Conservation (phyloP, 306 rosid genomes). For the Albizia julibrissin region DNA sequence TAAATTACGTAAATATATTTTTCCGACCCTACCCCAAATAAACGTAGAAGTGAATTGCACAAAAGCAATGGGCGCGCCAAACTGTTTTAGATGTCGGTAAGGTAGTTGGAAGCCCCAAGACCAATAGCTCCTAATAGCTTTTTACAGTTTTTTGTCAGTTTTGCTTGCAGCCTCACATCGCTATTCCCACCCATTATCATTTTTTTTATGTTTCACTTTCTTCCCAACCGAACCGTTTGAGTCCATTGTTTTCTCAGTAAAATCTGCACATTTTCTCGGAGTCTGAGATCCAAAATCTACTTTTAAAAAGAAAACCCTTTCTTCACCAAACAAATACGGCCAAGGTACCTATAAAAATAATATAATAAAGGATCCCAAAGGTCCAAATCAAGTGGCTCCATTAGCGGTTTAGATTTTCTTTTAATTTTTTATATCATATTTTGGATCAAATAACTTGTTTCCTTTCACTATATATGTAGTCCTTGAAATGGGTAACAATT, state of each 20-base stretch:
- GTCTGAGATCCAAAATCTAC: background rate
- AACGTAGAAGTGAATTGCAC: background rate
- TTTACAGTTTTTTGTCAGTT: slow-evolving; percentile 19
- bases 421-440: too few species aligned
- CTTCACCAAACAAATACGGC: background rate
- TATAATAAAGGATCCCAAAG: background rate
- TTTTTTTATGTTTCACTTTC: background rate
- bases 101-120: background rate
- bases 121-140: background rate
- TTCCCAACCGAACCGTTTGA: background rate
- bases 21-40: too few species aligned
- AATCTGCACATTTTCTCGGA: background rate
- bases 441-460: too few species aligned
- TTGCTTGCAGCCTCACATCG: background rate
- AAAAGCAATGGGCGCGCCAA: slow-evolving; percentile 33
- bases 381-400: background rate
- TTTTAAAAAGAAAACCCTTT: background rate
- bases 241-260: slow-evolving; percentile 17
- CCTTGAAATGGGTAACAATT: background rate
- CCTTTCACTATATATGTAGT: too few species aligned
- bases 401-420: background rate
- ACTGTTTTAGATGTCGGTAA: background rate
- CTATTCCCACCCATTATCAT: background rate
- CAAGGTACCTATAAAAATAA: background rate
- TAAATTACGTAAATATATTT: too few species aligned